These are phyloP conservation scores for Fomitopsis palustris DNA, from an alignment of 1,284 basidiomycete genomes.

Conservation along the genomic window DNA sequence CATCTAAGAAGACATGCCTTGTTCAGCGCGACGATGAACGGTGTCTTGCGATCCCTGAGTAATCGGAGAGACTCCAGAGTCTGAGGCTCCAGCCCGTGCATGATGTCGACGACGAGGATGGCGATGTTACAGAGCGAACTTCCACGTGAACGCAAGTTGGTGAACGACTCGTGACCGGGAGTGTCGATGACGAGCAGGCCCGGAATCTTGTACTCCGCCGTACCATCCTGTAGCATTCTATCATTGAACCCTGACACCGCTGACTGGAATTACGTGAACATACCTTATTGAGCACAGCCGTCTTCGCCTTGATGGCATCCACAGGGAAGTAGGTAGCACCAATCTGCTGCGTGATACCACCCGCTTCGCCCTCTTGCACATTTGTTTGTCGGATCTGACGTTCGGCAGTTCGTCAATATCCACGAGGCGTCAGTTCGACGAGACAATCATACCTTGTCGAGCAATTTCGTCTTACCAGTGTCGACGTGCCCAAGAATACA, in stretches of 20 bases:
- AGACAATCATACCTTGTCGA: slow-evolving; percentile 76
- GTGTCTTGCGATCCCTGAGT: slow-evolving; percentile 92
- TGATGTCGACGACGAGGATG: slow-evolving; percentile 98
- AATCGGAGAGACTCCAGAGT: slow-evolving; percentile 95
- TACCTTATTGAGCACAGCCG: slow-evolving; percentile 85
- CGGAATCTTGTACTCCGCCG: slow-evolving; percentile 94
- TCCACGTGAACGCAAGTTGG: slow-evolving; percentile 94
- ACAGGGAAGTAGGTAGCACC: slow-evolving; percentile 99
- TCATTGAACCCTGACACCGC: background rate
- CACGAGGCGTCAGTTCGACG: background rate
- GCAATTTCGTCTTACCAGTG: slow-evolving; percentile 97
- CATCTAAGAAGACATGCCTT: slow-evolving; percentile 52
- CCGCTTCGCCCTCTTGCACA: slow-evolving; percentile 99
- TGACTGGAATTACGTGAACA: slow-evolving; percentile 16
- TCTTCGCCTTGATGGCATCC: slow-evolving; percentile 94
- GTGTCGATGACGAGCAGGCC: slow-evolving; percentile 98
- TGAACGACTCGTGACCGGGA: slow-evolving; percentile 99
- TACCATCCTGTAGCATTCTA: slow-evolving; percentile 52
- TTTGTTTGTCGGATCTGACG: slow-evolving; percentile 97
- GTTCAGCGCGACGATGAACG: slow-evolving; percentile 99
- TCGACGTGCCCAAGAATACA: slow-evolving; percentile 99
- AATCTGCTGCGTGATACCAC: slow-evolving; percentile 99
- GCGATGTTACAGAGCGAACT: slow-evolving; percentile 99
- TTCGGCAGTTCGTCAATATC: background rate
- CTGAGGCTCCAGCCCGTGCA: slow-evolving; percentile 98